phyloP scores from a whole-genome alignment of 169 alveolate genomes.

The Plasmodium coatneyi region DNA sequence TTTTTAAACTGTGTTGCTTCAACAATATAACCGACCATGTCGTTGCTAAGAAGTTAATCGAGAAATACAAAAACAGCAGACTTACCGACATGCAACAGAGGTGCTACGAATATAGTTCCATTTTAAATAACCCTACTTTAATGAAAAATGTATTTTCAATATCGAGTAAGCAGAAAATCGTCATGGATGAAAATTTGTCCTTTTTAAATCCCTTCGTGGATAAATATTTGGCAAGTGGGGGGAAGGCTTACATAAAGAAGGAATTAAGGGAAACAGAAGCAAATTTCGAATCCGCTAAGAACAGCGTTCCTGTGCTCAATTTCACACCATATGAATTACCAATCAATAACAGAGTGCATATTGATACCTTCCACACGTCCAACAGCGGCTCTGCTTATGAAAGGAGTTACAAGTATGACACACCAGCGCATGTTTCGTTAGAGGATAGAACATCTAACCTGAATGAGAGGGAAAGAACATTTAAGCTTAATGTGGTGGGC shows the following conservation, averaged over 20 bases:
- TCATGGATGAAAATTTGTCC: constrained; percentile 43
- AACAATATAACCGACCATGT: constrained; percentile 66
- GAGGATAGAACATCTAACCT: neutral
- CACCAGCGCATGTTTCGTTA: neutral
- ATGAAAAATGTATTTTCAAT: constrained; percentile 53
- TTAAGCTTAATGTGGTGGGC: constrained; percentile 66
- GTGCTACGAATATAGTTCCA: constrained; percentile 66
- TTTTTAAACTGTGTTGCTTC: constrained; percentile 49
- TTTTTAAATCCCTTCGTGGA: constrained; percentile 61
- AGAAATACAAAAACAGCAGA: constrained; percentile 53
- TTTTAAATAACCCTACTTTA: constrained; percentile 47
- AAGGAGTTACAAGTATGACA: constrained; percentile 17
- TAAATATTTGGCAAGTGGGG: constrained; percentile 63
- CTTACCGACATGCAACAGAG: constrained; percentile 66
- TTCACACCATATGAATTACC: constrained; percentile 74
- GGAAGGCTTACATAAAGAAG: constrained; percentile 49
- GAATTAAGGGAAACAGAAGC: constrained; percentile 49
- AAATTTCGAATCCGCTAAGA: constrained; percentile 17
- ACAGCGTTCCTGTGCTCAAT: constrained; percentile 13
- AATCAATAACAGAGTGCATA: constrained; percentile 23
- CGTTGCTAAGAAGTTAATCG: constrained; percentile 65
- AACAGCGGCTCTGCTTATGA: constrained; percentile 8
- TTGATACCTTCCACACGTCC: constrained; percentile 22
- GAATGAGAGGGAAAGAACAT: constrained; percentile 41
- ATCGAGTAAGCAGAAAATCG: constrained; percentile 26